Conservation (phyloP, 371 early-diverging fungal genomes). For the Mortierella polycephala region DNA sequence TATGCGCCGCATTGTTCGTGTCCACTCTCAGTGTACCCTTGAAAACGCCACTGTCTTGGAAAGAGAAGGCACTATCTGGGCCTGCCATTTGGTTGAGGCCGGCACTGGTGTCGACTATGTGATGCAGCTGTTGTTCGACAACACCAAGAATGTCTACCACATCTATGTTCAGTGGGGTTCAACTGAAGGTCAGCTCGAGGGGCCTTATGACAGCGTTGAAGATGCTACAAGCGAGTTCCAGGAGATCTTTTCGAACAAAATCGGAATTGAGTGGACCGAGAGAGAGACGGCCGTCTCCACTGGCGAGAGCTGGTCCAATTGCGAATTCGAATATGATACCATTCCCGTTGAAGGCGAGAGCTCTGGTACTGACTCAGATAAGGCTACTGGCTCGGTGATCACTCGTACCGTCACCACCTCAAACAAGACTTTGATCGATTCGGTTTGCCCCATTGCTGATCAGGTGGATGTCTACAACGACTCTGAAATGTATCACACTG, state of each 20-base stretch:
- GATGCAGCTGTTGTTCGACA: constrained; percentile 44
- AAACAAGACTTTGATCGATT: constrained; percentile 17
- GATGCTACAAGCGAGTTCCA: constrained; percentile 35
- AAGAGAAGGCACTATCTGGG: constrained; percentile 33
- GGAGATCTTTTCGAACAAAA: constrained; percentile 33
- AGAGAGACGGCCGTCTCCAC: constrained; percentile 15
- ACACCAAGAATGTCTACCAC: constrained; percentile 36
- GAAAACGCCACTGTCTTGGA: constrained; percentile 38
- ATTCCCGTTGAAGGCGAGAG: constrained; percentile 19
- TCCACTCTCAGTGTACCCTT: constrained; percentile 24
- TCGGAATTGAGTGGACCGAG: constrained; percentile 41
- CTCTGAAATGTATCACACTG: constrained; percentile 21
- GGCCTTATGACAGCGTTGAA: constrained; percentile 40
- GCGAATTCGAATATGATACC: constrained; percentile 37
- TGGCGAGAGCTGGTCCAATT: constrained; percentile 27
- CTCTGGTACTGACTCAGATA: constrained; percentile 5
- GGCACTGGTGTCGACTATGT: constrained; percentile 44
- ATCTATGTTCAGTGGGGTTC: constrained; percentile 53
- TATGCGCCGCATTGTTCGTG: constrained; percentile 42
- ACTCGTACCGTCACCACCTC: constrained; percentile 3
- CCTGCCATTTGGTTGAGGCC: constrained; percentile 45
- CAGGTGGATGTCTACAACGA: constrained; percentile 25
- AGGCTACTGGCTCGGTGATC: background rate
- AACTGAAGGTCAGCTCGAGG: constrained; percentile 34
- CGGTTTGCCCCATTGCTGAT: constrained; percentile 20